phyloP scores from a whole-genome alignment of 768 basidiomycete species.

The Boletus subparvulus region DNA sequence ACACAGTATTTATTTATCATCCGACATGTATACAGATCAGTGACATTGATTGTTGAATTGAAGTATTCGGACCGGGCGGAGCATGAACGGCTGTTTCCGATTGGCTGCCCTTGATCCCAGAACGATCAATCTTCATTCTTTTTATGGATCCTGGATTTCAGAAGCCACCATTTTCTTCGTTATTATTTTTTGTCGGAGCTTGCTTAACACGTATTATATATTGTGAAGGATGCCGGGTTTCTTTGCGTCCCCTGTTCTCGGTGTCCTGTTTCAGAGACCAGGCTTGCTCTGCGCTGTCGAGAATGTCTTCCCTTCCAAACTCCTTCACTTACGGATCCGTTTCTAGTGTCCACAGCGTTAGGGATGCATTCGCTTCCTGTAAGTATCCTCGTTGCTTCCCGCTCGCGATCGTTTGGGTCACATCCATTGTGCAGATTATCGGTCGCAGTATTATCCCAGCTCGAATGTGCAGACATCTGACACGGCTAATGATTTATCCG shows the following conservation, averaged over 20 bases:
- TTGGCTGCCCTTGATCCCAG: conserved; percentile 1
- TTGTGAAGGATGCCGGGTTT: not conserved
- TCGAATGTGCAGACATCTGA: conserved; percentile 56
- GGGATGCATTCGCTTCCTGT: conserved; percentile 64
- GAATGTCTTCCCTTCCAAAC: conserved; percentile 51
- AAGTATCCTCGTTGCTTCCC: conserved; percentile 19
- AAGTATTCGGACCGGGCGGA: conserved; percentile 7
- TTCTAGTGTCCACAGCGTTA: conserved; percentile 48
- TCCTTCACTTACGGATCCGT: conserved; percentile 48
- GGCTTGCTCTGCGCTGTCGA: not conserved
- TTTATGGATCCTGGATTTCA: not conserved
- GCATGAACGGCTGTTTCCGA: conserved; percentile 1
- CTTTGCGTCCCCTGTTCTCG: not conserved
- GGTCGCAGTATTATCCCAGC: conserved; percentile 65
- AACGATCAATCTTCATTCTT: not conserved
- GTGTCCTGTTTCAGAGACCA: not conserved
- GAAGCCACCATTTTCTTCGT: too few relatives aligned
- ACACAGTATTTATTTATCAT: conserved; percentile 22
- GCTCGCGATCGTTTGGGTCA: not conserved
- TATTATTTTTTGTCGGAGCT: conserved; percentile 3
- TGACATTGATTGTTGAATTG: not conserved
- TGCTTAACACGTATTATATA: not conserved
- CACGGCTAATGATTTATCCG: conserved; percentile 37
- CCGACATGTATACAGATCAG: conserved; percentile 10
- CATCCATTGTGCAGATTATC: conserved; percentile 49